These are phyloP conservation scores for Pseudozyma flocculosa DNA, from an alignment of 1,284 basidiomycete genomes.

Conservation along the genomic window DNA sequence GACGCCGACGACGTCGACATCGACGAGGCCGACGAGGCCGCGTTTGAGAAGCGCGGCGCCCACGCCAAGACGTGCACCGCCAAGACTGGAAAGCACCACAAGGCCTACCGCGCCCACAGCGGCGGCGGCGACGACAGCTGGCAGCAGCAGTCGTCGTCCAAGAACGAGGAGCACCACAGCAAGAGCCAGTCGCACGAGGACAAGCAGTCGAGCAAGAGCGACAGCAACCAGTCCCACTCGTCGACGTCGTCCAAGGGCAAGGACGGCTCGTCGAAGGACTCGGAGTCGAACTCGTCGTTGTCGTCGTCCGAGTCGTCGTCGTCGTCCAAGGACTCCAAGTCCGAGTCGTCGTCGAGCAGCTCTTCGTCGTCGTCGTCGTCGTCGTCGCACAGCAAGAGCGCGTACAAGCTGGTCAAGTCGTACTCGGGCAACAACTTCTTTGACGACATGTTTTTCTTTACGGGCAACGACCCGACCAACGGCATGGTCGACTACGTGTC, in stretches of 20 bases:
- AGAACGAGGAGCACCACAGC: not conserved
- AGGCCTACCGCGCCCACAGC: constrained; percentile 15
- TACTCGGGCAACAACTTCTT: constrained; percentile 37
- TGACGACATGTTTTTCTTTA: constrained; percentile 42
- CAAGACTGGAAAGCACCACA: constrained; percentile 12
- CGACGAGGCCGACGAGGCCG: constrained; percentile 19
- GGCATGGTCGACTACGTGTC: constrained; percentile 38
- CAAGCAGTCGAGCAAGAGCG: not conserved
- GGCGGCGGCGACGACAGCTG: not conserved
- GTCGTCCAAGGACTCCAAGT: constrained; percentile 11
- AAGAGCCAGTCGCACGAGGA: not conserved
- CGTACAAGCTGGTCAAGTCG: constrained; percentile 34
- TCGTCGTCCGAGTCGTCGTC: constrained; percentile 9
- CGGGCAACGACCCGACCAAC: constrained; percentile 35
- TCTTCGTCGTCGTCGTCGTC: not conserved
- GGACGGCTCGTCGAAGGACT: constrained; percentile 7
- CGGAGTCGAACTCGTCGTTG: constrained; percentile 1
- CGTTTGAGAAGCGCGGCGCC: constrained; percentile 3
- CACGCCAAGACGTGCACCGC: constrained; percentile 21
- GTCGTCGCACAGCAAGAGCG: not conserved
- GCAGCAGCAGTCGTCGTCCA: no score
- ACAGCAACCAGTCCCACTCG: not conserved
- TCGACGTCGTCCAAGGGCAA: not conserved
- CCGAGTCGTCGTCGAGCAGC: not conserved
- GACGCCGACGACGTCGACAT: constrained; percentile 19